A percentile compares a stretch with the other conserved stretches of the same genome.
phyloP scores from a whole-genome alignment of 805 yeast genomes.

The Candida insectalens region DNA sequence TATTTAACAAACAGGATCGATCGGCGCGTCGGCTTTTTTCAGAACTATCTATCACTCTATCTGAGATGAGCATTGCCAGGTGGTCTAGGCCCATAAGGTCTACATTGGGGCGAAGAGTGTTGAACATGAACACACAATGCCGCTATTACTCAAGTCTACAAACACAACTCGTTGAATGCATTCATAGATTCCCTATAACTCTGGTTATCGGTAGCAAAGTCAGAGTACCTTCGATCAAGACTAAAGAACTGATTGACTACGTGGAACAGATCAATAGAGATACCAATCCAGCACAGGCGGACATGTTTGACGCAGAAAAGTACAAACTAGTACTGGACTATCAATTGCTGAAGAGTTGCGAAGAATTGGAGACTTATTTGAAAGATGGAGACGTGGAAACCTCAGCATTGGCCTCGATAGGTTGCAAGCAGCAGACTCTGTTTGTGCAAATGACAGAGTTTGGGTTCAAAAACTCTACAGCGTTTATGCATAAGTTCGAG shows the following conservation, averaged over 20 bases:
- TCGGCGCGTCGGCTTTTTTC: too few species aligned
- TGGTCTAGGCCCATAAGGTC: too few species aligned
- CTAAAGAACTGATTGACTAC: slow-evolving; percentile 10
- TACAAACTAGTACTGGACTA: slow-evolving; percentile 13
- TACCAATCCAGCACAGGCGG: slow-evolving; percentile 5
- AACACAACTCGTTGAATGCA: too few species aligned
- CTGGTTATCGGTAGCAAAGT: slow-evolving; percentile 8
- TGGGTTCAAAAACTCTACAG: slow-evolving; percentile 1
- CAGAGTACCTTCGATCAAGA: slow-evolving; percentile 5
- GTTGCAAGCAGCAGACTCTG: background rate
- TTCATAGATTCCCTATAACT: slow-evolving; percentile 14
- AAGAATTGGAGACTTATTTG: background rate
- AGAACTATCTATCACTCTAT: too few species aligned
- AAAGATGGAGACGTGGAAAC: background rate
- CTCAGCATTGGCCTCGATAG: too few species aligned
- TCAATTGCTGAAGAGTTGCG: slow-evolving; percentile 4
- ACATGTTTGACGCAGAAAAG: slow-evolving; percentile 13
- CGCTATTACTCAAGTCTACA: too few species aligned
- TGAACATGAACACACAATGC: too few species aligned
- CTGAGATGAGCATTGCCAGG: too few species aligned
- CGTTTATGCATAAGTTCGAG: slow-evolving; percentile 3
- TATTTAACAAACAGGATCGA: too few species aligned
- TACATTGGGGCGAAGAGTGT: too few species aligned
- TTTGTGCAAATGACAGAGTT: slow-evolving; percentile 5
- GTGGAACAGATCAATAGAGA: slow-evolving; percentile 11